phyloP scores from a whole-genome alignment of 1,139 yeast species.

The Sporopachydermia cereana region DNA sequence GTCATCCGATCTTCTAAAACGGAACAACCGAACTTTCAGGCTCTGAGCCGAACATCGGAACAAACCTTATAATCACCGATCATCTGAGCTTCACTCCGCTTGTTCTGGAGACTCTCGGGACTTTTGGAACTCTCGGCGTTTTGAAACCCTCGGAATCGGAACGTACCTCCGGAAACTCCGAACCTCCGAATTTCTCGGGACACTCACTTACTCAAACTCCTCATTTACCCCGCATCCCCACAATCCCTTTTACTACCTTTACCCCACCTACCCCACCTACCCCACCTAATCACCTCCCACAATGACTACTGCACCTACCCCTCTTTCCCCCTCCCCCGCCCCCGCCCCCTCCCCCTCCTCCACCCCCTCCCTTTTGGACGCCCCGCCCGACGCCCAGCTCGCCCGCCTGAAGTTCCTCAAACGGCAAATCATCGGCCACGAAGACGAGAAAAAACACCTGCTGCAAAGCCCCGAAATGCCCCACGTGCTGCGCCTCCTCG shows the following conservation, averaged over 20 bases:
- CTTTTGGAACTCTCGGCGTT: too few species aligned
- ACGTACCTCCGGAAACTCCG: too few species aligned
- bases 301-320: neutral
- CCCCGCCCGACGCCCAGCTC: constrained; percentile 12
- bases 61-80: too few species aligned
- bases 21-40: too few species aligned
- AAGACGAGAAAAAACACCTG: constrained; percentile 20
- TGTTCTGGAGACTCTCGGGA: too few species aligned
- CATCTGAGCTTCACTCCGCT: too few species aligned
- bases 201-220: too few species aligned
- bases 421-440: constrained; percentile 25
- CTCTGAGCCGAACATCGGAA: too few species aligned
- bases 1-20: too few species aligned
- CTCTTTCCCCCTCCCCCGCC: neutral
- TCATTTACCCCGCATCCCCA: too few species aligned
- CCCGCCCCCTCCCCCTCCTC: constrained; percentile 7
- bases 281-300: neutral
- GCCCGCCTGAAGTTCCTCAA: constrained; percentile 19
- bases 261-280: neutral
- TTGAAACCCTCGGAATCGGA: too few species aligned
- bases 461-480: constrained; percentile 18
- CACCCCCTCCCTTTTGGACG: constrained; percentile 6
- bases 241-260: neutral
- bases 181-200: too few species aligned
- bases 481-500: constrained; percentile 18